Evolutionary conservation across 768 basidiomycete species (phyloP).

Genomic region (Kwoniella sp.): DNA sequence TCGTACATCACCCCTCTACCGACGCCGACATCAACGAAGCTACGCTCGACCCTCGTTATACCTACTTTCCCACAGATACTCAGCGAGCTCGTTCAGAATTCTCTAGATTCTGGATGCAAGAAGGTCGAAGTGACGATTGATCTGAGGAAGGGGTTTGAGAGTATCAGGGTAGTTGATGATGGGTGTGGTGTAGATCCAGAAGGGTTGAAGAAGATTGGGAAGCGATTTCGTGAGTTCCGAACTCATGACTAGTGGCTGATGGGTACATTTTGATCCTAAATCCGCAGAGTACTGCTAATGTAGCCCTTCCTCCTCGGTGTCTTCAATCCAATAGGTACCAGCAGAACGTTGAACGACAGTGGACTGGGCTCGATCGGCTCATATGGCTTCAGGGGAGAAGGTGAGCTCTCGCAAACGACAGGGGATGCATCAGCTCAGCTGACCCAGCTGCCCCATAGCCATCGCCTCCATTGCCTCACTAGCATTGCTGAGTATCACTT

Average conservation of each 20-base stretch:
- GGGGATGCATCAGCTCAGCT: too few species aligned
- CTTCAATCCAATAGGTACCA: constrained; percentile 18
- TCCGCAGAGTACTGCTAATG: too few species aligned
- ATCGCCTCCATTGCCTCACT: constrained; percentile 80
- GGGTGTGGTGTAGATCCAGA: constrained; percentile 73
- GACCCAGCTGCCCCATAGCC: too few species aligned
- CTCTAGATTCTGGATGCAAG: constrained; percentile 75
- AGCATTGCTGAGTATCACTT: constrained; percentile 76
- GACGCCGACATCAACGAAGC: constrained; percentile 63
- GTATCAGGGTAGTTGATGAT: constrained; percentile 82
- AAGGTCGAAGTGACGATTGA: constrained; percentile 73
- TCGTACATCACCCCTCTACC: constrained; percentile 59
- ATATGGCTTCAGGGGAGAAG: constrained; percentile 94
- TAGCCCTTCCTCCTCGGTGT: too few species aligned
- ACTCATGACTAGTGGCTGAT: too few species aligned
- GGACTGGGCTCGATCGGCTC: constrained; percentile 53
- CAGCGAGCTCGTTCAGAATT: constrained; percentile 85
- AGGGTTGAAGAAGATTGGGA: constrained; percentile 63
- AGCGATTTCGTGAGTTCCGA: constrained; percentile 75
- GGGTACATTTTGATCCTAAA: too few species aligned
- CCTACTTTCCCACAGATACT: constrained; percentile 78
- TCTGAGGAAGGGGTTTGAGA: constrained; percentile 67
- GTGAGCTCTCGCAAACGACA: constrained; percentile 56
- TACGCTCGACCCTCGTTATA: constrained; percentile 81
- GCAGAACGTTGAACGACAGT: constrained; percentile 19